Conservation (phyloP, 768 basidiomycete genomes). For the Galerina marginata region DNA sequence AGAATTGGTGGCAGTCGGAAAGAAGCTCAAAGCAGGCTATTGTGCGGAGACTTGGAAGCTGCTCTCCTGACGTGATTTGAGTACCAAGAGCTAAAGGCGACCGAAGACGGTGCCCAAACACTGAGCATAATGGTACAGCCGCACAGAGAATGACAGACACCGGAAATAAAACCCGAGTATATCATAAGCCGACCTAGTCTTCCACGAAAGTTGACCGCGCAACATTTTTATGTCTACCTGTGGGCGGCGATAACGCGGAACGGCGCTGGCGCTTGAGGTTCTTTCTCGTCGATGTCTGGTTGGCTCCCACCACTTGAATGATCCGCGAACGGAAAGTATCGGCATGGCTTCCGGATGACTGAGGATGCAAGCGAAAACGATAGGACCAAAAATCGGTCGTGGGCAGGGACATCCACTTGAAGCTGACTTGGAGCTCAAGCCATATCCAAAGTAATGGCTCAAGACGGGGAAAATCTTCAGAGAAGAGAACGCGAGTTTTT, state of each 20-base stretch:
- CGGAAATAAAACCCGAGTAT: not conserved
- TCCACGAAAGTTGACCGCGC: not conserved
- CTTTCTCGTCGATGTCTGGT: no score
- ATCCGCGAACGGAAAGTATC: no score
- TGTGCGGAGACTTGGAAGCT: conserved; percentile 1
- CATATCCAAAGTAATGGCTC: no score
- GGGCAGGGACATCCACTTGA: no score
- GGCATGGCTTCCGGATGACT: no score
- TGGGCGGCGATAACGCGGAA: not conserved
- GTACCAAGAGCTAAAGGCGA: not conserved
- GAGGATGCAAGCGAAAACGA: no score
- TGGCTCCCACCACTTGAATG: no score
- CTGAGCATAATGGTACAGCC: not conserved
- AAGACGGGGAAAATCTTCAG: no score
- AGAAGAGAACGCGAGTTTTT: no score
- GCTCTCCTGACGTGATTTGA: not conserved
- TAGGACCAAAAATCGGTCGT: no score
- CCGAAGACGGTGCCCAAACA: not conserved
- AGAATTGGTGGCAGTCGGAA: not conserved
- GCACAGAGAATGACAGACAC: conserved; percentile 1
- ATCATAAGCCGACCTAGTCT: not conserved
- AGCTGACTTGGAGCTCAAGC: no score
- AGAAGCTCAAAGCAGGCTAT: not conserved
- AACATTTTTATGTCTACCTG: not conserved
- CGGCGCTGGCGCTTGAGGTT: not conserved